These are phyloP conservation scores for Neurospora hispaniola DNA, from an alignment of 495 filamentous ascomycete species.

Conservation along the genomic window DNA sequence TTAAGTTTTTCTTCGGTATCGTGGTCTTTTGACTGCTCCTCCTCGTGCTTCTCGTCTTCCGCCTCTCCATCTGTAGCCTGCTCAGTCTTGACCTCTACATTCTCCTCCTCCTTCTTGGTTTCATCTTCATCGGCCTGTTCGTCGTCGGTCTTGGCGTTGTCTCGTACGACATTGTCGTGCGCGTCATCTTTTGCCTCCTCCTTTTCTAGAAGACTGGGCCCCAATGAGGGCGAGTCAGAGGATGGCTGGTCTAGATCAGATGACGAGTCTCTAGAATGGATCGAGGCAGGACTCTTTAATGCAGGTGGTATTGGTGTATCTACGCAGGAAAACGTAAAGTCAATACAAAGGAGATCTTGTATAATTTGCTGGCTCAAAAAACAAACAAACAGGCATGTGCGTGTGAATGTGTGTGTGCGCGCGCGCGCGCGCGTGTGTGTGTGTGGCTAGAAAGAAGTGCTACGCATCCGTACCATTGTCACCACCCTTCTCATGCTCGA, in stretches of 20 bases:
- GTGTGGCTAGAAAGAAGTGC: constrained; percentile 12
- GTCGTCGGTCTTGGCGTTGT: constrained; percentile 1
- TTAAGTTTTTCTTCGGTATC: background rate
- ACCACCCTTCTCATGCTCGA: constrained; percentile 16
- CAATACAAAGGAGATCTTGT: constrained; percentile 19
- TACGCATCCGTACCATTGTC: constrained; percentile 29
- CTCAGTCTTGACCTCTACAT: background rate
- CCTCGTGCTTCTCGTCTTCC: background rate
- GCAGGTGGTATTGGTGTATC: constrained; percentile 29
- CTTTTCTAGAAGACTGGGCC: background rate
- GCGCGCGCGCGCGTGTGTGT: background rate
- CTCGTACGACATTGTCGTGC: background rate
- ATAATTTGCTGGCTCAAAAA: background rate
- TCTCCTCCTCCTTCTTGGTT: background rate
- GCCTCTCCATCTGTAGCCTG: background rate
- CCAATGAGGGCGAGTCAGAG: constrained; percentile 6
- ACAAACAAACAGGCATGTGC: constrained; percentile 3
- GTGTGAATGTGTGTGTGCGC: background rate
- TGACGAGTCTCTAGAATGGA: constrained; percentile 27
- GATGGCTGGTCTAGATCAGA: constrained; percentile 9
- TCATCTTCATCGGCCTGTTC: background rate
- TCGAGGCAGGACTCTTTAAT: constrained; percentile 17
- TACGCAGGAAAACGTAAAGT: constrained; percentile 24
- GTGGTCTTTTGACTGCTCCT: background rate
- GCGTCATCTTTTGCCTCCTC: background rate